These are phyloP conservation scores for Macaranga tanarius DNA, from an alignment of 441 rosid genomes.

Conservation along the genomic window DNA sequence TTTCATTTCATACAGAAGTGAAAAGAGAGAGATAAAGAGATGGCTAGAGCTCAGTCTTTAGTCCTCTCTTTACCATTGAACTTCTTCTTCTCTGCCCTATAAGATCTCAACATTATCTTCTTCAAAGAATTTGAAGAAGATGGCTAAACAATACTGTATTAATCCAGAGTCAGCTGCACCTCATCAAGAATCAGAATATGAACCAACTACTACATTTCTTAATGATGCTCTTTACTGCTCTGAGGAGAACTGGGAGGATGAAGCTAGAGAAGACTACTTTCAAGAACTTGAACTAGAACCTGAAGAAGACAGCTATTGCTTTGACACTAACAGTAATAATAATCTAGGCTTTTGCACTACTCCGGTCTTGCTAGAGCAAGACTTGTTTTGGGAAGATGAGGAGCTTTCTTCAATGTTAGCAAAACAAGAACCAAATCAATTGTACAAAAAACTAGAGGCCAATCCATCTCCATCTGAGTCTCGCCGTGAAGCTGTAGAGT, in stretches of 20 bases:
- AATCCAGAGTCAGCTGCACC: slow-evolving; percentile 12
- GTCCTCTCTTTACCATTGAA: slow-evolving; percentile 22
- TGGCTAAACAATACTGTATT: slow-evolving; percentile 30
- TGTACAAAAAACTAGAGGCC: slow-evolving; percentile 20
- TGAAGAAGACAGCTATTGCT: slow-evolving; percentile 1
- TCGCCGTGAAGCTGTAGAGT: slow-evolving; percentile 55
- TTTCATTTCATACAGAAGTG: background rate
- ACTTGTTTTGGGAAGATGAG: slow-evolving; percentile 49
- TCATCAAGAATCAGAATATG: slow-evolving; percentile 10
- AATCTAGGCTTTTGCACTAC: slow-evolving; percentile 10
- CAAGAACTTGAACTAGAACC: slow-evolving; percentile 18
- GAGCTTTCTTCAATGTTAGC: slow-evolving; percentile 47
- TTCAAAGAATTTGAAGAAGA: slow-evolving; percentile 39
- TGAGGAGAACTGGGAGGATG: slow-evolving; percentile 50
- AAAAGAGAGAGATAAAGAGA: slow-evolving; percentile 24
- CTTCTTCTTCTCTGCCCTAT: slow-evolving; percentile 18
- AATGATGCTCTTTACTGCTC: slow-evolving; percentile 52
- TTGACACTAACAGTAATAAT: background rate
- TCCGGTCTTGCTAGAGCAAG: slow-evolving; percentile 37
- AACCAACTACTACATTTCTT: slow-evolving; percentile 30
- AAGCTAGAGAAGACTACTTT: slow-evolving; percentile 18
- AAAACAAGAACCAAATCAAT: slow-evolving; percentile 42
- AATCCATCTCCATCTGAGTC: slow-evolving; percentile 31
- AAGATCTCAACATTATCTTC: slow-evolving; percentile 38
- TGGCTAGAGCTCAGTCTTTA: slow-evolving; percentile 24